These are phyloP conservation scores for Lachnellula occidentalis DNA, from an alignment of 2,329 filamentous ascomycete genomes.

Conservation along the genomic window DNA sequence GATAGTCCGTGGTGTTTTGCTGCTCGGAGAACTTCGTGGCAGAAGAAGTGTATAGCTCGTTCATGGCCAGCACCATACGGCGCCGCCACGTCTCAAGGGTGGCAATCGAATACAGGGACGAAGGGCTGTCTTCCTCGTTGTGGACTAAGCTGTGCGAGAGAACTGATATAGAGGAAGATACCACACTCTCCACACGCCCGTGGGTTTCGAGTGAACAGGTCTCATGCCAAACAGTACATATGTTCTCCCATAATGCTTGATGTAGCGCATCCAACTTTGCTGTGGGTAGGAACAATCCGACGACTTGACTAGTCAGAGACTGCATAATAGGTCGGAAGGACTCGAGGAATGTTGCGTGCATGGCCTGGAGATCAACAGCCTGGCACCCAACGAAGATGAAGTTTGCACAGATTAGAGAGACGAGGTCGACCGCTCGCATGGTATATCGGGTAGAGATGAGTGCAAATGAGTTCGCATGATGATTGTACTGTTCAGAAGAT, in stretches of 20 bases:
- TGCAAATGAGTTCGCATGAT: conserved; percentile 61
- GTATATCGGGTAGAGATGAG: conserved; percentile 54
- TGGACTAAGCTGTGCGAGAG: background rate
- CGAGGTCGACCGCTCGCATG: conserved; percentile 36
- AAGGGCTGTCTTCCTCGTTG: background rate
- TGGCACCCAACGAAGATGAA: conserved; percentile 52
- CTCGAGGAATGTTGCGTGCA: conserved; percentile 23
- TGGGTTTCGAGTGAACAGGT: background rate
- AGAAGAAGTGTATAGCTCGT: too few relatives aligned
- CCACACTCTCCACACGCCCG: background rate
- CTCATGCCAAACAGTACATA: background rate
- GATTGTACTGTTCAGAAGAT: conserved; percentile 62
- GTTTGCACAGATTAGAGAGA: conserved; percentile 45
- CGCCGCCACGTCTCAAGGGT: too few relatives aligned
- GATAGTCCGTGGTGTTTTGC: too few relatives aligned
- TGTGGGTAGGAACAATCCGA: background rate
- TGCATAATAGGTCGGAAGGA: background rate
- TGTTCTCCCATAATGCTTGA: background rate
- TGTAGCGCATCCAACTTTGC: background rate
- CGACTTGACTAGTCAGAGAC: background rate
- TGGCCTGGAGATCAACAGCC: conserved; percentile 46
- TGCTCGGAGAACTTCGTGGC: too few relatives aligned
- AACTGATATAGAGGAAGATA: background rate
- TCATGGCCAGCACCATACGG: too few relatives aligned
- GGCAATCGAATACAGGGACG: background rate